Evolutionary conservation across 1,139 yeast genomes (phyloP).

Genomic region (Hansenula anomala): DNA sequence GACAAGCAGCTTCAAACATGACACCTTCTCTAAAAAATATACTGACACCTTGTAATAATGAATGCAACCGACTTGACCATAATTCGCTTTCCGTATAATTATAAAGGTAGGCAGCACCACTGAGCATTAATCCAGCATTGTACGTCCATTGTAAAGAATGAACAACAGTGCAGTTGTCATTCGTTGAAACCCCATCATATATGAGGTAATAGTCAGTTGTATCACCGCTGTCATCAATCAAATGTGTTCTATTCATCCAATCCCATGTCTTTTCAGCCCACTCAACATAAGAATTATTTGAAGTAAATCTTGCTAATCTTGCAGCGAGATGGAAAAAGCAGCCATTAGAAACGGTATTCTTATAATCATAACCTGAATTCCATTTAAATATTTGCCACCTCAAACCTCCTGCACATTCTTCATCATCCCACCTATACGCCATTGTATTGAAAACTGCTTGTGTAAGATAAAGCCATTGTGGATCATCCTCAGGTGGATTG

Average conservation of each 20-base stretch:
- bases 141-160: slow-evolving; percentile 75
- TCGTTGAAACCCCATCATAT: slow-evolving; percentile 72
- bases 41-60: slow-evolving; percentile 45
- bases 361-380: slow-evolving; percentile 90
- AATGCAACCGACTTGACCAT: slow-evolving; percentile 60
- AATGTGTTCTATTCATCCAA: slow-evolving; percentile 65
- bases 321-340: slow-evolving; percentile 84
- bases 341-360: slow-evolving; percentile 86
- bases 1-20: slow-evolving; percentile 80
- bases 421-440: slow-evolving; percentile 79
- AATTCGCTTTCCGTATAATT: slow-evolving; percentile 58
- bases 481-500: slow-evolving; percentile 53
- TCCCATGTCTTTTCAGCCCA: slow-evolving; percentile 78
- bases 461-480: slow-evolving; percentile 68
- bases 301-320: slow-evolving; percentile 76
- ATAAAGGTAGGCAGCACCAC: slow-evolving; percentile 79
- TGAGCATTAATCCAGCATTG: slow-evolving; percentile 70
- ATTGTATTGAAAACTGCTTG: slow-evolving; percentile 84
- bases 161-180: slow-evolving; percentile 52
- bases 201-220: slow-evolving; percentile 39
- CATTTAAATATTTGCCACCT: slow-evolving; percentile 95
- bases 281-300: slow-evolving; percentile 61
- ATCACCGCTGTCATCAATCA: slow-evolving; percentile 46
- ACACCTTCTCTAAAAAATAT: slow-evolving; percentile 55
- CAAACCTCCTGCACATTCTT: slow-evolving; percentile 75